Percentiles rank a stretch among this genome's conserved stretches.
These are phyloP conservation scores for Dissophora globulifera DNA, from an alignment of 192 early-diverging fungal species.

Conservation along the genomic window DNA sequence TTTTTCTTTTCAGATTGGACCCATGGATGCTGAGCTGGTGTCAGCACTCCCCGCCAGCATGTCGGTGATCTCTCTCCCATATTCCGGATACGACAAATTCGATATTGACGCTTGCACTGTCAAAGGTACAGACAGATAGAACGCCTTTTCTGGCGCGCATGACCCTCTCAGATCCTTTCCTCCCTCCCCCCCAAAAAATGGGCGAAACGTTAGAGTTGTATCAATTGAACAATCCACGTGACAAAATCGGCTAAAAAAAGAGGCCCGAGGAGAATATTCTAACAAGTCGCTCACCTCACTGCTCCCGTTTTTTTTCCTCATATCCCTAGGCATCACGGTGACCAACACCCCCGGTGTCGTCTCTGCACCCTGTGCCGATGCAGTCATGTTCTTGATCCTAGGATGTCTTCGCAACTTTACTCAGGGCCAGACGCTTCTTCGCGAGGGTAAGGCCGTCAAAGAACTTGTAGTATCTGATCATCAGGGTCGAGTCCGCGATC, in stretches of 20 bases:
- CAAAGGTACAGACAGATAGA: constrained; percentile 32
- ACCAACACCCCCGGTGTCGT: constrained; percentile 58
- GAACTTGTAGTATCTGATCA: too few species aligned
- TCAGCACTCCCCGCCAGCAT: constrained; percentile 20
- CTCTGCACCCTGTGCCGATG: constrained; percentile 56
- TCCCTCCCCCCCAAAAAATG: too few species aligned
- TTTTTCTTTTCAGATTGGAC: constrained; percentile 10
- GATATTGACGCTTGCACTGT: constrained; percentile 55
- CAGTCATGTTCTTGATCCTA: constrained; percentile 58
- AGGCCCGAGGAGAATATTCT: too few species aligned
- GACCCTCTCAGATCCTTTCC: too few species aligned
- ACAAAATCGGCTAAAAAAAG: too few species aligned
- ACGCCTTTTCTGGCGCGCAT: not conserved
- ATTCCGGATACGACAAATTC: constrained; percentile 55
- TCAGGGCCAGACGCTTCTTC: constrained; percentile 43
- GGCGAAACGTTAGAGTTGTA: not conserved
- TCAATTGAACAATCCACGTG: too few species aligned
- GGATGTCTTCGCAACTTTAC: constrained; percentile 58
- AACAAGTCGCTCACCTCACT: too few species aligned
- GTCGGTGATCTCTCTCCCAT: constrained; percentile 26
- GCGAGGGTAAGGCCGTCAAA: constrained; percentile 56
- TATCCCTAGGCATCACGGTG: constrained; percentile 50
- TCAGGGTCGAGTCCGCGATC: too few species aligned
- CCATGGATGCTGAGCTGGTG: constrained; percentile 5
- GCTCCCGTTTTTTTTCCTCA: not conserved